Percentiles rank a stretch among this genome's conserved stretches.
phyloP scores from a whole-genome alignment of 2,329 filamentous ascomycete species.

The Microdochium paspali region DNA sequence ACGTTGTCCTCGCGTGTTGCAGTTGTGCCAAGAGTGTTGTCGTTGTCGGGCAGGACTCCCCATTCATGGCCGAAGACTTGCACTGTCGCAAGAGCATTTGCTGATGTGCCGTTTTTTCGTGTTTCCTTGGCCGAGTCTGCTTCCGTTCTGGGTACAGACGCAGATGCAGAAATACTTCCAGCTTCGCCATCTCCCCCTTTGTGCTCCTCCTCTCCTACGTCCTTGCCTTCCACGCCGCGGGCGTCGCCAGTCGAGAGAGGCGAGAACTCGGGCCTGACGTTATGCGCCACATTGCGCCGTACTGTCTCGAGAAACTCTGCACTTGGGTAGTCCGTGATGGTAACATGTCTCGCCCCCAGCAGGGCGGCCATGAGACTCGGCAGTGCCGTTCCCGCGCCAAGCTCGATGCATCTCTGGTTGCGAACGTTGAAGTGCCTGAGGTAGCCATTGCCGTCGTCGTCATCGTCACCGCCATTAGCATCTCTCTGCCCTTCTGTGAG shows the following conservation, averaged over 20 bases:
- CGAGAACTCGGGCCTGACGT: constrained; percentile 27
- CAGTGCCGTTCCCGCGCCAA: constrained; percentile 57
- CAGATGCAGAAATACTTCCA: too few species aligned
- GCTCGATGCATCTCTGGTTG: constrained; percentile 47
- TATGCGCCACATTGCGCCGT: constrained; percentile 43
- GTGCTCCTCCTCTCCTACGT: neutral
- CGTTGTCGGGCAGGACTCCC: constrained; percentile 42
- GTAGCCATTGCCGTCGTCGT: neutral
- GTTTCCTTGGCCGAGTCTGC: too few species aligned
- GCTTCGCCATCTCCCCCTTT: neutral
- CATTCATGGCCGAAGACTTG: constrained; percentile 53
- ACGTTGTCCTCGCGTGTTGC: neutral
- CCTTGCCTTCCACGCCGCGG: constrained; percentile 1
- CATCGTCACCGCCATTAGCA: neutral
- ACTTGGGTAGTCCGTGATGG: constrained; percentile 61
- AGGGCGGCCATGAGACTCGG: constrained; percentile 39
- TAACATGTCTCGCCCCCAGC: constrained; percentile 38
- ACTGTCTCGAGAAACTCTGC: constrained; percentile 49
- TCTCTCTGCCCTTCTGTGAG: too few species aligned
- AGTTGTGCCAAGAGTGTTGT: too few species aligned
- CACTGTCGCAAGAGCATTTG: constrained; percentile 18
- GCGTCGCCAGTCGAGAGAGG: constrained; percentile 18
- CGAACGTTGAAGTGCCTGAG: constrained; percentile 33
- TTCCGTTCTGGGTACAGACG: too few species aligned
- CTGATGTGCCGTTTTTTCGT: neutral